Conservation (phyloP, 192 early-diverging fungal species). For the Mortierella antarctica region DNA sequence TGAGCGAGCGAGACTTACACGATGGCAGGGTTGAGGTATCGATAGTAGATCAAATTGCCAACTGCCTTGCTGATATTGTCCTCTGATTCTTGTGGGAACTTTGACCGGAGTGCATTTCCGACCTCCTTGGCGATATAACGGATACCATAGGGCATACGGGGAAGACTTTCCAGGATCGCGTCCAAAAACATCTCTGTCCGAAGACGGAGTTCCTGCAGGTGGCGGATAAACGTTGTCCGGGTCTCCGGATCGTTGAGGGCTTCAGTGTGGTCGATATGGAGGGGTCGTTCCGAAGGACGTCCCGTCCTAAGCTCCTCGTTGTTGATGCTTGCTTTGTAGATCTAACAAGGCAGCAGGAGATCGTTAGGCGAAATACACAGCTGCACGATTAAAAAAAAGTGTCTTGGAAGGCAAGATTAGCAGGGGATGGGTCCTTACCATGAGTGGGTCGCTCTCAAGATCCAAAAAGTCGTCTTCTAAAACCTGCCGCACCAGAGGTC, state of each 20-base stretch:
- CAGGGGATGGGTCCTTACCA: slow-evolving; percentile 27
- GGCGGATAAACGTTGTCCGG: slow-evolving; percentile 70
- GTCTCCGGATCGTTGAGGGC: slow-evolving; percentile 87
- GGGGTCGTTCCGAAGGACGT: slow-evolving; percentile 75
- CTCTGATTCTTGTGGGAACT: slow-evolving; percentile 86
- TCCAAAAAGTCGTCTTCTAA: slow-evolving; percentile 82
- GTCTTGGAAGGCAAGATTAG: not conserved
- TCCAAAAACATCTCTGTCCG: slow-evolving; percentile 88
- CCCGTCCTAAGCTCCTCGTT: slow-evolving; percentile 93
- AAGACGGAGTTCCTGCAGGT: slow-evolving; percentile 80
- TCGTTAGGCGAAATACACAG: not conserved
- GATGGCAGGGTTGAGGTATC: slow-evolving; percentile 98
- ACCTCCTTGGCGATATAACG: slow-evolving; percentile 96
- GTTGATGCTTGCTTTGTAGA: slow-evolving; percentile 89
- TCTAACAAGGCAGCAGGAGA: slow-evolving; percentile 32
- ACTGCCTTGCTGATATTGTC: slow-evolving; percentile 88
- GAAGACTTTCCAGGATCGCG: slow-evolving; percentile 82
- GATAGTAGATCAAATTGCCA: slow-evolving; percentile 97
- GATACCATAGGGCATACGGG: slow-evolving; percentile 94
- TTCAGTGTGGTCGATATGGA: slow-evolving; percentile 82
- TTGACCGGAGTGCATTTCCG: slow-evolving; percentile 75
- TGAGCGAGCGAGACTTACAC: slow-evolving; percentile 63
- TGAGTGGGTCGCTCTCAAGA: slow-evolving; percentile 91
- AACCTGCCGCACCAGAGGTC: slow-evolving; percentile 84
- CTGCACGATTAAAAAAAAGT: not conserved